phyloP scores from a whole-genome alignment of 306 rosid genomes.

The Elaeagnus macrophylla region DNA sequence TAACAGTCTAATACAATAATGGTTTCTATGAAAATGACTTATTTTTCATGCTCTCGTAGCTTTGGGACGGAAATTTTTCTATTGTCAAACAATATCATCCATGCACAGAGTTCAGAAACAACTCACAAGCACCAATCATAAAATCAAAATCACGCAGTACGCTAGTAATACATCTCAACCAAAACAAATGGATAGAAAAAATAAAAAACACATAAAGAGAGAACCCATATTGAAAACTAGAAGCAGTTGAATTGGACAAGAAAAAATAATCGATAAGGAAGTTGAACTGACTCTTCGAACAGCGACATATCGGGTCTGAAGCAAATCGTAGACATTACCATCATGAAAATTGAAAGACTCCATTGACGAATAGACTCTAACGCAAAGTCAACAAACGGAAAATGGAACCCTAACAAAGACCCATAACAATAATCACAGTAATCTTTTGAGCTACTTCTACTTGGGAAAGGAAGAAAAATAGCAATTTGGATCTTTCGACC shows the following conservation, averaged over 20 bases:
- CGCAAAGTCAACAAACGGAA: constrained; percentile 1
- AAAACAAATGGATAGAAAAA: background rate
- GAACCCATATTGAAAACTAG: background rate
- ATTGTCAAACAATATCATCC: background rate
- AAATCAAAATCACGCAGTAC: background rate
- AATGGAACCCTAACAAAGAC: constrained; percentile 5
- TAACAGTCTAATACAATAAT: background rate
- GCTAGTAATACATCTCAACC: background rate
- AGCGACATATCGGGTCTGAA: constrained; percentile 39
- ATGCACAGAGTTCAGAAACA: background rate
- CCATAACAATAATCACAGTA: no score
- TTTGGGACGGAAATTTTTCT: background rate
- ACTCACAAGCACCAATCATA: background rate
- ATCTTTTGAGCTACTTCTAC: no score
- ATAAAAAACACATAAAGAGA: background rate
- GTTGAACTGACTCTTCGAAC: constrained; percentile 36
- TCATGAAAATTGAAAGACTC: constrained; percentile 61
- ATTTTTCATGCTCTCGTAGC: background rate
- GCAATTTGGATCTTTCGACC: no score
- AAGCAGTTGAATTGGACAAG: background rate
- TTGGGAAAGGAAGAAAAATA: no score
- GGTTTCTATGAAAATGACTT: background rate
- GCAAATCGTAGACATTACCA: constrained; percentile 51
- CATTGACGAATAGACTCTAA: constrained; percentile 38
- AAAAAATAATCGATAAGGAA: background rate